Percentiles rank a stretch among this genome's conserved stretches.
phyloP scores from a whole-genome alignment of 768 basidiomycete species.

The Strobilomyces dryophilus region DNA sequence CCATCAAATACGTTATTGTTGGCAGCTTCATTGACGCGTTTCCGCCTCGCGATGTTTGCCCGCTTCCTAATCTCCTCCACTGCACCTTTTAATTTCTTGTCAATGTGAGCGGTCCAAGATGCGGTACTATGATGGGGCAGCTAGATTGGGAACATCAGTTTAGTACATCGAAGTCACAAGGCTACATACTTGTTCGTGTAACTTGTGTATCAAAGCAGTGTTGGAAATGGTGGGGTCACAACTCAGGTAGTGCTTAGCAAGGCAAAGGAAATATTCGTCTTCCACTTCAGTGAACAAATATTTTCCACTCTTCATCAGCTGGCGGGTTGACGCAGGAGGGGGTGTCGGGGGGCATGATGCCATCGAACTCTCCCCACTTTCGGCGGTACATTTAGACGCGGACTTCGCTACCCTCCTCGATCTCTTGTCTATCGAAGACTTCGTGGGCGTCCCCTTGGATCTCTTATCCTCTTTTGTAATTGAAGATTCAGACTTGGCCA shows the following conservation, averaged over 20 bases:
- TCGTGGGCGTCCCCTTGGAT: conserved; percentile 5
- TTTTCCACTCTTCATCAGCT: conserved; percentile 23
- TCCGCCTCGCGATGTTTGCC: conserved; percentile 48
- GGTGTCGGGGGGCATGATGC: conserved; percentile 41
- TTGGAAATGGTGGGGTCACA: conserved; percentile 45
- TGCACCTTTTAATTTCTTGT: conserved; percentile 29
- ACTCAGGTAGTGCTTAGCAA: conserved; percentile 43
- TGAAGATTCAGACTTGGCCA: conserved; percentile 3
- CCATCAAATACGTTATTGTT: not conserved
- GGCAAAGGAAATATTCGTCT: conserved; percentile 41
- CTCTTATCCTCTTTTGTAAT: conserved; percentile 1
- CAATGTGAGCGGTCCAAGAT: conserved; percentile 50
- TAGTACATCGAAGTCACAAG: not conserved
- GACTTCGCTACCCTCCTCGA: conserved; percentile 2
- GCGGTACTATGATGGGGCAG: conserved; percentile 52
- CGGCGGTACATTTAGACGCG: not conserved
- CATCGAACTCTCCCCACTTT: conserved; percentile 1
- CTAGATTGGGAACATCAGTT: conserved; percentile 32
- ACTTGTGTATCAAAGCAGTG: conserved; percentile 32
- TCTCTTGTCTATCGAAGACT: conserved; percentile 5
- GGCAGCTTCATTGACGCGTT: conserved; percentile 20
- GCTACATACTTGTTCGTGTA: conserved; percentile 45
- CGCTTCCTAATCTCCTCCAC: conserved; percentile 48
- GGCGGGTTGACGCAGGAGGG: conserved; percentile 35
- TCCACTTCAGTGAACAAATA: conserved; percentile 52